Evolutionary conservation across 768 basidiomycete species (phyloP), one percentile per base, ranked within the genome.

Genomic region (Rhizopogon salebrosus): DNA sequence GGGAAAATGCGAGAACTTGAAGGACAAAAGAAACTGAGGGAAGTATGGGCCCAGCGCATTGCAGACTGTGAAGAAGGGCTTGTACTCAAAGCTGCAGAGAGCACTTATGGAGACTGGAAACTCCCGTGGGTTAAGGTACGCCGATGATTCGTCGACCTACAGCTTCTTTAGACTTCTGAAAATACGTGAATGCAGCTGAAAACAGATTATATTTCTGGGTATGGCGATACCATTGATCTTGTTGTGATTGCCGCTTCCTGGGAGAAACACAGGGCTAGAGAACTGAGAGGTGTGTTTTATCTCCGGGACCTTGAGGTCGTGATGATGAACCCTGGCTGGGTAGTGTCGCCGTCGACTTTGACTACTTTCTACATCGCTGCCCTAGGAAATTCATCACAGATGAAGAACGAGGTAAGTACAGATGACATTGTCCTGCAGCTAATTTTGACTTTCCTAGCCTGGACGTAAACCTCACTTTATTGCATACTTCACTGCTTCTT

Each of bases 331-430:
- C 31, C 10, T 14, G 14, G 14, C 27, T 10, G 11, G 48, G 14
- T 53, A 91, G 92, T 94, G 4, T 70, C 86, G 10, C 82, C 89
- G 3, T 75, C 77, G 10, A 80, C 82, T 3, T 80, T 81, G 45
- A 95, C 89, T 1, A 92, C 84, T 0, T 92, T 95, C 65, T 89
- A 87, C 64, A 71, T 94, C 27, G 94, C 88, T 2, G 81, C 77
- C 0, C 57, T 87, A 14, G 73, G 76, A 27, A 87, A 88, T 56
- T 60, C 65, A 18, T 69, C 71, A 2, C 72, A 72, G 39, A 60
- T 75, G 11, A 67, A 55, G 41, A 54, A 54, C n/a, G 56, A 77
- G 53, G 80, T 80, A 58, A 52, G 76, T 62, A 39, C 16, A 27
- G 24, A 48, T 34, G 3, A 10, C 27, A 9, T 23, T 41, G 16